These are phyloP conservation scores for Leucosporidium yakuticum DNA, from an alignment of 768 basidiomycete species.

Conservation along the genomic window DNA sequence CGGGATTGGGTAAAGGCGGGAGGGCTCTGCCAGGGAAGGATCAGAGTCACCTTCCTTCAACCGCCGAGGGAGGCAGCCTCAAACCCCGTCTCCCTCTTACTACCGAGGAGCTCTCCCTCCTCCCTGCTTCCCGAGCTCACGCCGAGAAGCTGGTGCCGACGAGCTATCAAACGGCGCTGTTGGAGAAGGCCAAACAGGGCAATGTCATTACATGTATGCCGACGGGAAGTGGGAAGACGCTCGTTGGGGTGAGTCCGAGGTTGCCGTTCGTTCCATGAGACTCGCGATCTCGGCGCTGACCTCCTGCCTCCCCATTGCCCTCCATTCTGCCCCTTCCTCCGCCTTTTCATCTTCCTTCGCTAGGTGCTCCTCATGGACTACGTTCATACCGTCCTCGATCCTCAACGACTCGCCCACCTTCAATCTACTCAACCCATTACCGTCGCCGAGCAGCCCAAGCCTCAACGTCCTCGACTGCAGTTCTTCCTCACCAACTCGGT, in stretches of 20 bases:
- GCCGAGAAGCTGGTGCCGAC: conserved; percentile 13
- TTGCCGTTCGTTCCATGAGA: too few species aligned
- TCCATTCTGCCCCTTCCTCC: not conserved
- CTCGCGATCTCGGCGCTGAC: not conserved
- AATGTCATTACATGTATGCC: conserved; percentile 8
- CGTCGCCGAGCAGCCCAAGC: not conserved
- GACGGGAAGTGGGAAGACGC: conserved; percentile 19
- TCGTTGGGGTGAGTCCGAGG: conserved; percentile 8
- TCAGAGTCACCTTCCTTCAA: too few species aligned
- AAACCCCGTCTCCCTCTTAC: too few species aligned
- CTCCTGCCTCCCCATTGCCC: not conserved
- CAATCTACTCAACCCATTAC: not conserved
- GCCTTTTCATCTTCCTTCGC: too few species aligned
- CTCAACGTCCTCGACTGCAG: not conserved
- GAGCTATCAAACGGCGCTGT: conserved; percentile 9
- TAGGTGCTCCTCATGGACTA: conserved; percentile 18
- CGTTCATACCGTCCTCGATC: not conserved
- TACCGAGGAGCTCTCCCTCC: not conserved
- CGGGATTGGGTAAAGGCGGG: not conserved
- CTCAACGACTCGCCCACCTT: not conserved
- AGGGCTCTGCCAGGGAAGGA: too few species aligned
- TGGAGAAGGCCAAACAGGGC: conserved; percentile 11
- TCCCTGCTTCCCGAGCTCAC: not conserved
- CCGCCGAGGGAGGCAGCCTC: too few species aligned
- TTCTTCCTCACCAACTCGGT: conserved; percentile 19